Evolutionary conservation across 768 basidiomycete genomes (phyloP).

Genomic region (Tephrocybe rancida): DNA sequence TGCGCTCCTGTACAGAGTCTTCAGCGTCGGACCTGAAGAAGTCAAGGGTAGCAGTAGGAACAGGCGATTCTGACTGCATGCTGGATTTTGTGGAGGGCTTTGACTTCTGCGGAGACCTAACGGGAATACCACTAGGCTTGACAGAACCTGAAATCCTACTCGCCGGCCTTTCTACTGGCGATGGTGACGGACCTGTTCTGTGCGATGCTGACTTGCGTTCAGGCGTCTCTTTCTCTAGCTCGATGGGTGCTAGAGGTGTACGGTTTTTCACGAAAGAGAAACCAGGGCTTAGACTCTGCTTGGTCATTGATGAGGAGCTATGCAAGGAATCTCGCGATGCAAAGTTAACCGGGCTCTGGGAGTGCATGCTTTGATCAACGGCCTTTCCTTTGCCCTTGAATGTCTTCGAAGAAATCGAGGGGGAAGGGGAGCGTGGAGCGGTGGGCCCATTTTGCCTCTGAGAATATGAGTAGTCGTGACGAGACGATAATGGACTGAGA

Average conservation of each 20-base stretch:
- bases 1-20: constrained; percentile 22
- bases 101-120: constrained; percentile 38
- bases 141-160: constrained; percentile 21
- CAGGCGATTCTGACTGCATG: not conserved
- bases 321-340: constrained; percentile 5
- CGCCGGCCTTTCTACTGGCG: constrained; percentile 28
- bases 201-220: constrained; percentile 12
- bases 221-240: constrained; percentile 31
- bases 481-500: not conserved
- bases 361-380: not conserved
- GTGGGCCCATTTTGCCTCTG: not conserved
- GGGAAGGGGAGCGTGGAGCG: constrained; percentile 4
- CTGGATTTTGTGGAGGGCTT: not conserved
- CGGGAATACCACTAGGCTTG: constrained; percentile 45
- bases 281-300: not conserved
- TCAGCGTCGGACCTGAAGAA: constrained; percentile 2
- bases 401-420: not conserved
- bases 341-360: not conserved
- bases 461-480: not conserved
- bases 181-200: constrained; percentile 20
- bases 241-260: constrained; percentile 39
- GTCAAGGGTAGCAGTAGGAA: not conserved
- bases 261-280: constrained; percentile 41
- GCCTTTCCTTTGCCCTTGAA: constrained; percentile 12
- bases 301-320: constrained; percentile 24